Conservation (phyloP, 345 rosid species). For the Streptanthus diversifolius region DNA sequence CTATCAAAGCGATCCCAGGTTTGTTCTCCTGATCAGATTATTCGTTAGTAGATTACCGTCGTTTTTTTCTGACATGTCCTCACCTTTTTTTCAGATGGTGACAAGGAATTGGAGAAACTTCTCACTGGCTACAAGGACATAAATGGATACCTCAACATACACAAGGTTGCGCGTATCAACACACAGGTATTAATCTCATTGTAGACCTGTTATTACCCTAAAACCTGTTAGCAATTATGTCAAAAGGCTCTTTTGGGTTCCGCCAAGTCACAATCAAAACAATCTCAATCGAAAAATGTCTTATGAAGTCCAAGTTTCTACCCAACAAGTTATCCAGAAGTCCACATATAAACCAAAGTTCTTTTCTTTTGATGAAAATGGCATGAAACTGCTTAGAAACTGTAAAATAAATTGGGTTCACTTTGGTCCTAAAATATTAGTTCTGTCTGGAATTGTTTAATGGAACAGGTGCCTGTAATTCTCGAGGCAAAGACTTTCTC, state of each 20-base stretch:
- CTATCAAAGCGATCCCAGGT: slow-evolving; percentile 89
- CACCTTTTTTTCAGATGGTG: slow-evolving; percentile 51
- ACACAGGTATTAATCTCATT: slow-evolving; percentile 57
- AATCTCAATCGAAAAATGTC: neutral
- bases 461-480: slow-evolving; percentile 68
- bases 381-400: neutral
- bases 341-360: neutral
- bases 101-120: slow-evolving; percentile 73
- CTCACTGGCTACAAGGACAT: slow-evolving; percentile 92
- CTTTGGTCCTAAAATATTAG: neutral
- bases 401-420: neutral
- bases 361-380: neutral
- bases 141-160: slow-evolving; percentile 81
- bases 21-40: slow-evolving; percentile 10
- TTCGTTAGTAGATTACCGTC: neutral
- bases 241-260: neutral
- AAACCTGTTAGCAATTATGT: neutral
- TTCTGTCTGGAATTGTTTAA: slow-evolving; percentile 1
- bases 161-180: slow-evolving; percentile 74
- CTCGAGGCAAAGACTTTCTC: slow-evolving; percentile 84
- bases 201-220: neutral
- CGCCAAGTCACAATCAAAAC: neutral
- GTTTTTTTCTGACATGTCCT: neutral
- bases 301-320: neutral
- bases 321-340: neutral